Evolutionary conservation across 1,284 basidiomycete genomes (phyloP), one percentile per base, ranked within the genome.

Genomic region (Moesziomyces parantarcticus): DNA sequence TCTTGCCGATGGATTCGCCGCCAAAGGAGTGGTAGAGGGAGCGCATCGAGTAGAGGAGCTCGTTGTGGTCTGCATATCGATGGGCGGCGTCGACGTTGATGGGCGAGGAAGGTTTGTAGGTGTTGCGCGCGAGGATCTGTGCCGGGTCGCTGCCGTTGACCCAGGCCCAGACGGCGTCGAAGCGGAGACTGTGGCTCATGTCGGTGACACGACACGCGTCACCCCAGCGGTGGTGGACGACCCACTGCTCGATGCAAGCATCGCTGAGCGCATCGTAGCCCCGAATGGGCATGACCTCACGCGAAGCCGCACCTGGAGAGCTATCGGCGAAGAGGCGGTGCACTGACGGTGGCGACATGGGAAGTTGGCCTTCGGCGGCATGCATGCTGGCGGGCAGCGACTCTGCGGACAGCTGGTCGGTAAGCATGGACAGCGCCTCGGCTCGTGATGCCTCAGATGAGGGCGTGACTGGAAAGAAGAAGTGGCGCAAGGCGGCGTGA

Each of bases 21-120:
- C 66, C 66, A 11, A 58, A 63, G 1, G 66, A 58, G 23, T 52
- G 41, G 5, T 50, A 50, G 20, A 29, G 34, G 11, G 62, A 66
- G 5, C 66, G 54, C 71, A 74, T 74, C 29, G 66, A 70, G 41
- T 70, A 69, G 46, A 70, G 54, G 57, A 74, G 29, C 53, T 74
- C 71, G 50, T 74, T 70, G 53, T 74, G 71, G 41, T 74, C 71
- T 5, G 66, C 61, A 44, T 74, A 74, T 3, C 71, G 32, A 44
- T 74, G 66, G 2, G 50, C 40, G 0, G 58, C 62, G 22, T 74
- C 71, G 7, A 74, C 58, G 26, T 74, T 70, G 55, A 74, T 58
- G 8, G 50, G 29, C 2, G 52, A 52, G 7, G 54, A 44, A 3
- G 71, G 71, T 11, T 58, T 22, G 50, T 58, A 70, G 11, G 55